These are phyloP conservation scores for Diaporthe sp. DNA, from an alignment of 2,329 filamentous ascomycete species.

Conservation along the genomic window DNA sequence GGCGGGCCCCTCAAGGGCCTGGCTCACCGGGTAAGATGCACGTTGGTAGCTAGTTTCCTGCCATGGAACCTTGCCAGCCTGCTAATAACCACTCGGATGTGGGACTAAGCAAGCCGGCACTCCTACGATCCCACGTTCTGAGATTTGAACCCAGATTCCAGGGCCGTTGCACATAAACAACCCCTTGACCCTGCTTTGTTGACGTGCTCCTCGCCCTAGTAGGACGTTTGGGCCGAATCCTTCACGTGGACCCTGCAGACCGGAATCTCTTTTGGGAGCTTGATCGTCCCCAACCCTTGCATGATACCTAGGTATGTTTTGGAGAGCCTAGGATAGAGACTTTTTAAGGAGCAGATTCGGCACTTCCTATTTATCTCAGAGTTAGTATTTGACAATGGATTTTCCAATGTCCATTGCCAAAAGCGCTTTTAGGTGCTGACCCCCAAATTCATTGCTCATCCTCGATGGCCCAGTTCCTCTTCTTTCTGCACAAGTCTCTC, in stretches of 20 bases:
- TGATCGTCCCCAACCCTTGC: background rate
- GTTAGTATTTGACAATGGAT: background rate
- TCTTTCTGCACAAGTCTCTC: background rate
- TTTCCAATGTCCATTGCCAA: no score
- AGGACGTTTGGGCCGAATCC: background rate
- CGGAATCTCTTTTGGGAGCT: background rate
- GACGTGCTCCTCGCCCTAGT: background rate
- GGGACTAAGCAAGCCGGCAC: background rate
- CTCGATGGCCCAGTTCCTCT: background rate
- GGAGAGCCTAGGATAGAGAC: background rate
- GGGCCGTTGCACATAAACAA: background rate
- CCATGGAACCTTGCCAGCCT: background rate
- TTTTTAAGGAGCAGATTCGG: background rate
- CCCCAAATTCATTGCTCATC: background rate
- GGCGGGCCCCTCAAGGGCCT: background rate
- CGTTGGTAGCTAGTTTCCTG: constrained; percentile 5
- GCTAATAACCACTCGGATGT: background rate
- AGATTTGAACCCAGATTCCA: constrained; percentile 2
- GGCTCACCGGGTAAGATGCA: background rate
- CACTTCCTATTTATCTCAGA: background rate
- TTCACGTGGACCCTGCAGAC: constrained; percentile 3
- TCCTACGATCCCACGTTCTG: background rate
- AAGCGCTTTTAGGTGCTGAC: background rate
- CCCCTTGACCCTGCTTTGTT: background rate
- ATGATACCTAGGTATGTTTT: constrained; percentile 1